phyloP scores from a whole-genome alignment of 192 early-diverging fungal species.

The Coemansia sp. region DNA sequence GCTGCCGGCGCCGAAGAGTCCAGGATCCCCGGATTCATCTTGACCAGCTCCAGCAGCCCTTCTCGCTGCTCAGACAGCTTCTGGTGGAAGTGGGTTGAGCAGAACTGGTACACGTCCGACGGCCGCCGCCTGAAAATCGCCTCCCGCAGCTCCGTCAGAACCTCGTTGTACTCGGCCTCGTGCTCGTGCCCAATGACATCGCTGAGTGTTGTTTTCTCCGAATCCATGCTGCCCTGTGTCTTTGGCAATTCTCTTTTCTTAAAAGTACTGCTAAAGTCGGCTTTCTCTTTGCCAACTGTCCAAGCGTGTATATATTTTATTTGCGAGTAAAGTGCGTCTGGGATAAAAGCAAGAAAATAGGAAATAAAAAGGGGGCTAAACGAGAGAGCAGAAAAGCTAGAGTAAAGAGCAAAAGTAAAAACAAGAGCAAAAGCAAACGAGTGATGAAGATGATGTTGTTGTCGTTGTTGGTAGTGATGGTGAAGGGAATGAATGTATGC shows the following conservation, averaged over 20 bases:
- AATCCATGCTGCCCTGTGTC: constrained; percentile 29
- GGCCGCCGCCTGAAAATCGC: constrained; percentile 77
- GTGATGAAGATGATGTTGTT: too few relatives aligned
- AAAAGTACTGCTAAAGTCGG: too few relatives aligned
- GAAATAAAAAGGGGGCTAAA: too few relatives aligned
- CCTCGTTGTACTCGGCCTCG: constrained; percentile 57
- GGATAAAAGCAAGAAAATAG: too few relatives aligned
- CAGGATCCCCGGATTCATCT: constrained; percentile 49
- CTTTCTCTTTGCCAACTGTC: neutral
- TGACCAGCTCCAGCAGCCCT: constrained; percentile 45
- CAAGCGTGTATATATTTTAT: too few relatives aligned
- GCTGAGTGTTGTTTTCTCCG: constrained; percentile 51
- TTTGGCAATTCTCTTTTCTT: too few relatives aligned
- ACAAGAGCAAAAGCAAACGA: too few relatives aligned
- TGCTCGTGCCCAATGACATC: constrained; percentile 37
- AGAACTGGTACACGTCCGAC: constrained; percentile 89
- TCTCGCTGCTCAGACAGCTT: constrained; percentile 81
- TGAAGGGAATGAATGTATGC: too few relatives aligned
- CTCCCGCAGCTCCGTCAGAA: constrained; percentile 83
- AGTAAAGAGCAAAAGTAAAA: too few relatives aligned
- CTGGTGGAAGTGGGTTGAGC: constrained; percentile 84
- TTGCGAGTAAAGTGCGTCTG: too few relatives aligned
- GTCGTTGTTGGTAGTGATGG: too few relatives aligned
- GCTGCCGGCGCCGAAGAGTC: constrained; percentile 18
- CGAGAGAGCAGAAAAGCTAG: too few relatives aligned